Evolutionary conservation across 352 stramenopile species (phyloP).

Genomic region (Globisporangium rhizosaccharum): DNA sequence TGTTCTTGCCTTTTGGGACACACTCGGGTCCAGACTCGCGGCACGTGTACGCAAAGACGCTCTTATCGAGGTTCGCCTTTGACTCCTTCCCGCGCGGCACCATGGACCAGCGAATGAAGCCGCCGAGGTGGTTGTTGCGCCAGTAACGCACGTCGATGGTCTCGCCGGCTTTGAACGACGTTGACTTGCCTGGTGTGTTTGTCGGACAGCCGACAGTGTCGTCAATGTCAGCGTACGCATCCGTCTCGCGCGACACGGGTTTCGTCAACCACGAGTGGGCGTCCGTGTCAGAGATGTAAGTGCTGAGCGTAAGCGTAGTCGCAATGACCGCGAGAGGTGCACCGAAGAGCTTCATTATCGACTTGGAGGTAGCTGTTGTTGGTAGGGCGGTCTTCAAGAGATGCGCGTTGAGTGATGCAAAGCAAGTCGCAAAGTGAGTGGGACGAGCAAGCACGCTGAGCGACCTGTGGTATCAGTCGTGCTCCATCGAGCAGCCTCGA

Average conservation of each 20-base stretch:
- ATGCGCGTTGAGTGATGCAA: too few relatives aligned
- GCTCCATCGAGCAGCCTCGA: too few relatives aligned
- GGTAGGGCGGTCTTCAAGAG: too few relatives aligned
- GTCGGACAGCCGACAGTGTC: conserved; percentile 27
- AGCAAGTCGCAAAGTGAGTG: too few relatives aligned
- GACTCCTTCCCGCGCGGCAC: conserved; percentile 22
- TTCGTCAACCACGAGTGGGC: conserved; percentile 42
- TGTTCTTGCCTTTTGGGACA: conserved; percentile 26
- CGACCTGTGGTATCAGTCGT: too few relatives aligned
- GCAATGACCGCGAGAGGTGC: background rate
- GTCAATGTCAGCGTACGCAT: conserved; percentile 24
- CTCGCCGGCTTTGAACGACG: conserved; percentile 31
- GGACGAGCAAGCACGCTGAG: too few relatives aligned
- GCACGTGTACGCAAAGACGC: conserved; percentile 52
- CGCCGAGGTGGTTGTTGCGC: conserved; percentile 54
- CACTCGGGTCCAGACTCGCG: conserved; percentile 30
- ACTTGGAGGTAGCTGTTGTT: background rate
- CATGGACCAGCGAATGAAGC: conserved; percentile 49
- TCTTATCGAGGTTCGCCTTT: conserved; percentile 31
- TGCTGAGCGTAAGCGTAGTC: conserved; percentile 2
- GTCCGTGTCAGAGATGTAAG: conserved; percentile 3
- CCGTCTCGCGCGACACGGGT: conserved; percentile 33
- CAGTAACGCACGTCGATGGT: conserved; percentile 46
- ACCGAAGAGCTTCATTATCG: conserved; percentile 6
- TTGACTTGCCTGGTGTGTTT: conserved; percentile 23